A percentile compares a stretch with the other conserved stretches of the same genome.
Conservation (phyloP, 345 rosid species). For the Tarenaya hassleriana region DNA sequence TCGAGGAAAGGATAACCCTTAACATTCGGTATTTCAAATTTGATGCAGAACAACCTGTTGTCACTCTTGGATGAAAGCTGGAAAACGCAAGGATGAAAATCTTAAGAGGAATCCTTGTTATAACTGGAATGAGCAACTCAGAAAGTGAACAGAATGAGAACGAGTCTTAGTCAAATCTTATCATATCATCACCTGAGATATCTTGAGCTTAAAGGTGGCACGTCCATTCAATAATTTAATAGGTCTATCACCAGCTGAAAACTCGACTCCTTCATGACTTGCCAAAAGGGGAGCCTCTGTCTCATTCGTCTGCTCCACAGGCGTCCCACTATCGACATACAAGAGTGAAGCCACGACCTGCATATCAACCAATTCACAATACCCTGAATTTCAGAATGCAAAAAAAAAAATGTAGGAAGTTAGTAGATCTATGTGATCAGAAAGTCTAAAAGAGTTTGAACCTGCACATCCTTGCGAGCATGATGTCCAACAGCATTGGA, state of each 20-base stretch:
- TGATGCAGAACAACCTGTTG: conserved; percentile 61
- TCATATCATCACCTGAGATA: conserved; percentile 52
- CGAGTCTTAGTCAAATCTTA: no score
- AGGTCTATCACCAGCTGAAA: conserved; percentile 54
- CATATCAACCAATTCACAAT: conserved; percentile 10
- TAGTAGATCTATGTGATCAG: conserved; percentile 1
- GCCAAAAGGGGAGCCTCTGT: conserved; percentile 69
- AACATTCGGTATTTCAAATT: conserved; percentile 44
- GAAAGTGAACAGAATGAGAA: background rate
- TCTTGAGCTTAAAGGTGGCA: conserved; percentile 77
- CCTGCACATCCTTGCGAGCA: conserved; percentile 65
- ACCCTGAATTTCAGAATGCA: conserved; percentile 7
- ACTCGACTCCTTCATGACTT: conserved; percentile 71
- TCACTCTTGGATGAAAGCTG: conserved; percentile 86
- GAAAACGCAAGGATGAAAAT: conserved; percentile 1
- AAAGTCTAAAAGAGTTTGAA: conserved; percentile 25
- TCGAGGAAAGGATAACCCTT: conserved; percentile 60
- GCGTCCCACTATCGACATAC: conserved; percentile 58
- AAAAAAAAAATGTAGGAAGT: conserved; percentile 1
- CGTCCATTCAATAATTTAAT: conserved; percentile 53
- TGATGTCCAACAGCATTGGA: conserved; percentile 52
- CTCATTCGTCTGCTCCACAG: conserved; percentile 62
- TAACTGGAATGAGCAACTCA: no score
- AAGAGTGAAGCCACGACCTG: conserved; percentile 68
- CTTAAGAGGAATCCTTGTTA: background rate